phyloP scores from a whole-genome alignment of 805 yeast genomes.

The Candida schatavii region DNA sequence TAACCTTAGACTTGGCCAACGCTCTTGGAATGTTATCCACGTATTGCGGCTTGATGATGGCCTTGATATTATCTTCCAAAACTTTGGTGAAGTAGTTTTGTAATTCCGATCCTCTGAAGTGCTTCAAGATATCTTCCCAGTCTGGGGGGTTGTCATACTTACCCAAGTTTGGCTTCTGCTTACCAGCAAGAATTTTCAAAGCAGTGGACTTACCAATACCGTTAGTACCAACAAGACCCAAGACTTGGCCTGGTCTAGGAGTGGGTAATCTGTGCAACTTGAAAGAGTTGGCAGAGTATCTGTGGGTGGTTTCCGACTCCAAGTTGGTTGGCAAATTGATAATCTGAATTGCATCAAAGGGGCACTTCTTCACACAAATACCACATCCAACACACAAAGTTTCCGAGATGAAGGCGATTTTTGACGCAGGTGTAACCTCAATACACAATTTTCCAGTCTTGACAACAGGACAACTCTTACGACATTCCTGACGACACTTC shows the following conservation, averaged over 20 bases:
- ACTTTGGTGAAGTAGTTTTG: constrained; percentile 95
- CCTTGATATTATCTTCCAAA: constrained; percentile 89
- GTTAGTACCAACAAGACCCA: constrained; percentile 96
- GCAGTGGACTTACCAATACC: constrained; percentile 99
- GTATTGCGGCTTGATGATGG: constrained; percentile 98
- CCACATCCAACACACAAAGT: constrained; percentile 98
- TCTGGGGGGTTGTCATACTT: constrained; percentile 93
- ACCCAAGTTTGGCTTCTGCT: constrained; percentile 96
- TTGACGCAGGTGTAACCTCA: constrained; percentile 86
- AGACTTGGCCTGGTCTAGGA: constrained; percentile 98
- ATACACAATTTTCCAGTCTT: constrained; percentile 97
- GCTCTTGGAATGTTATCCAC: constrained; percentile 98
- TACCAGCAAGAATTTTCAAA: constrained; percentile 92
- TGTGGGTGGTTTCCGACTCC: constrained; percentile 89
- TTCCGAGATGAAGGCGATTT: constrained; percentile 94
- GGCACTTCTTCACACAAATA: constrained; percentile 98
- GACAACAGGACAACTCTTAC: constrained; percentile 95
- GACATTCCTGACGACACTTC: constrained; percentile 98
- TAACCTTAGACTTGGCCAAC: constrained; percentile 78
- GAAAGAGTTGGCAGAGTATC: constrained; percentile 97
- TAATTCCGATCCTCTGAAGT: constrained; percentile 95
- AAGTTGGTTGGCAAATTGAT: constrained; percentile 95
- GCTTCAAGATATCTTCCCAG: constrained; percentile 89
- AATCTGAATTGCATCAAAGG: constrained; percentile 94
- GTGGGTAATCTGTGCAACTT: constrained; percentile 96